These are phyloP conservation scores for Gnomoniopsis smithogilvyi DNA, from an alignment of 2,329 filamentous ascomycete species.

Conservation along the genomic window DNA sequence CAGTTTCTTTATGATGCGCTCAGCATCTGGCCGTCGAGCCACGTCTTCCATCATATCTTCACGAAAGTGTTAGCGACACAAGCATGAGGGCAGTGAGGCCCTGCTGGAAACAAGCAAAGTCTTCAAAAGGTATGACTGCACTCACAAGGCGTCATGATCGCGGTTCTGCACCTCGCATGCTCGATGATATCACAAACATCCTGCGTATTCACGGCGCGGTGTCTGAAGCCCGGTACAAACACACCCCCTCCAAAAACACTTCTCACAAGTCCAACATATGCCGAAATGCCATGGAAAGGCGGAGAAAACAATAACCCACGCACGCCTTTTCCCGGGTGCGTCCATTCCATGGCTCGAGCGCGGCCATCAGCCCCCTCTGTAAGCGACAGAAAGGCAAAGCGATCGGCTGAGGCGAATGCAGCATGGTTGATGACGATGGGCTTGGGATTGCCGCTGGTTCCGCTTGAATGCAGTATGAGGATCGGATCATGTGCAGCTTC, in stretches of 20 bases:
- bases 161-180: slow-evolving; percentile 15
- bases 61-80: background rate
- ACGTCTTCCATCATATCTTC: slow-evolving; percentile 21
- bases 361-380: background rate
- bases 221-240: slow-evolving; percentile 18
- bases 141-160: slow-evolving; percentile 18
- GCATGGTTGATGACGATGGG: slow-evolving; percentile 11
- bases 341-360: slow-evolving; percentile 3
- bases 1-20: slow-evolving; percentile 5
- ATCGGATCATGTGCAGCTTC: slow-evolving; percentile 18
- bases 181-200: slow-evolving; percentile 19
- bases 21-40: slow-evolving; percentile 17
- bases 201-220: slow-evolving; percentile 12
- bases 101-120: background rate
- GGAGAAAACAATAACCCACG: slow-evolving; percentile 17
- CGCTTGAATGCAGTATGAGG: slow-evolving; percentile 21
- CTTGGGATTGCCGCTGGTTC: slow-evolving; percentile 21
- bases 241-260: slow-evolving; percentile 19
- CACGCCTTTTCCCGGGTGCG: slow-evolving; percentile 9
- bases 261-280: slow-evolving; percentile 4
- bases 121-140: background rate
- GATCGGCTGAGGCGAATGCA: slow-evolving; percentile 6
- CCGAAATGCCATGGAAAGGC: slow-evolving; percentile 21
- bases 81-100: background rate
- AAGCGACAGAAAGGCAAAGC: background rate